A percentile compares a stretch with the other conserved stretches of the same genome.
phyloP scores from a whole-genome alignment of 345 rosid species.

The Lenwebbia sp. region DNA sequence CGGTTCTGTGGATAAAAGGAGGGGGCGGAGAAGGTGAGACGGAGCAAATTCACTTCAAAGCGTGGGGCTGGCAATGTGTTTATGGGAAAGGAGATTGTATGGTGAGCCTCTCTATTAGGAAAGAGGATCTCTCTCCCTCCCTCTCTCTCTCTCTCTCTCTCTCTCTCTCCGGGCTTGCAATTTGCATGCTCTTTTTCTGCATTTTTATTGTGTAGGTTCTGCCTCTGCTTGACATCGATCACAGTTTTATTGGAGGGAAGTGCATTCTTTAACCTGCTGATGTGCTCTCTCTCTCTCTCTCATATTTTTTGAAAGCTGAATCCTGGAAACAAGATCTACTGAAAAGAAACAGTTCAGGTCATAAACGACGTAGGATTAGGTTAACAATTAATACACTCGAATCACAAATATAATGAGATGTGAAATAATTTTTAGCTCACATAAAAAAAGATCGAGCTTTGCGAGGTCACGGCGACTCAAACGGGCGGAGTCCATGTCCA shows the following conservation, averaged over 20 bases:
- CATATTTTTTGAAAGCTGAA: background rate
- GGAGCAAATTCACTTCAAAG: background rate
- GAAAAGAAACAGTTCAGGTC: background rate
- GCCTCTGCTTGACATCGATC: background rate
- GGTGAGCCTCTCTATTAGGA: background rate
- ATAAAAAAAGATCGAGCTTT: too few species aligned
- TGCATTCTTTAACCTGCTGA: background rate
- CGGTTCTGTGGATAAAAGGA: conserved; percentile 13
- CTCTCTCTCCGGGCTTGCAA: background rate
- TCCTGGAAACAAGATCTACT: background rate
- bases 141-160: background rate
- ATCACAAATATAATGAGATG: too few species aligned
- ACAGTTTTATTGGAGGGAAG: background rate
- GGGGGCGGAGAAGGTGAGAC: background rate
- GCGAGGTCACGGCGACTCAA: too few species aligned
- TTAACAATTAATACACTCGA: too few species aligned
- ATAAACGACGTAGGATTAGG: background rate
- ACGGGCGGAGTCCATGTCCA: background rate
- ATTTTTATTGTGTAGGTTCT: background rate
- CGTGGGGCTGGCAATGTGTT: background rate
- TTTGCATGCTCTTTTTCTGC: background rate
- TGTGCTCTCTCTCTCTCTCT: background rate
- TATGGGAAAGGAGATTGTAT: background rate
- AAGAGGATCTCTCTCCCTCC: background rate
- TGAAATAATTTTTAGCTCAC: too few species aligned